These are phyloP conservation scores for Vitis hybrid DNA, from an alignment of 177 flowering plant genomes.

Conservation along the genomic window DNA sequence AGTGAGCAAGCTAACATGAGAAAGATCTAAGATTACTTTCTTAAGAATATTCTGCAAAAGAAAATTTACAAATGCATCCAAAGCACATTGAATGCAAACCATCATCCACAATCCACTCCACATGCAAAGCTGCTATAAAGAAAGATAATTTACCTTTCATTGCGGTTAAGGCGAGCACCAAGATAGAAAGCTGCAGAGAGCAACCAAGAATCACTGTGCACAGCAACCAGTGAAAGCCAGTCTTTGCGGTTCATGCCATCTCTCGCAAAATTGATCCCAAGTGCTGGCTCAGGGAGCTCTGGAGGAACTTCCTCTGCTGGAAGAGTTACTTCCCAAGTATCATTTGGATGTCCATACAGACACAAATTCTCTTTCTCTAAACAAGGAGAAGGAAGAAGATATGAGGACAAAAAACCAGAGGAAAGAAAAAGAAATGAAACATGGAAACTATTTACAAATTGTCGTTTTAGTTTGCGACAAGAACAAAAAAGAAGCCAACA, in stretches of 20 bases:
- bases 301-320: conserved; percentile 96
- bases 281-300: conserved; percentile 92
- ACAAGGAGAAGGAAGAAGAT: conserved; percentile 1
- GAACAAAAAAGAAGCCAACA: no score
- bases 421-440: background rate
- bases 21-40: background rate
- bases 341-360: conserved; percentile 81
- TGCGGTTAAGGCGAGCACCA: conserved; percentile 82
- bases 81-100: background rate
- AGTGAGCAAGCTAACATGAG: background rate
- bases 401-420: background rate
- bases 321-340: conserved; percentile 78
- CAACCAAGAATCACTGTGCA: conserved; percentile 95
- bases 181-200: conserved; percentile 88
- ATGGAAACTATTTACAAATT: no score
- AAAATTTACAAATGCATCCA: background rate
- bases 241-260: conserved; percentile 88
- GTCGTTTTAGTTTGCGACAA: no score
- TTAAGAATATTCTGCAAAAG: background rate
- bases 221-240: conserved; percentile 86
- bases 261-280: conserved; percentile 90
- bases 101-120: background rate
- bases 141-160: conserved; percentile 56
- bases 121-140: background rate
- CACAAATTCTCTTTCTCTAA: conserved; percentile 87